These are phyloP conservation scores for Volvox reticuliferus DNA, from an alignment of 139 green algal genomes.

Conservation along the genomic window DNA sequence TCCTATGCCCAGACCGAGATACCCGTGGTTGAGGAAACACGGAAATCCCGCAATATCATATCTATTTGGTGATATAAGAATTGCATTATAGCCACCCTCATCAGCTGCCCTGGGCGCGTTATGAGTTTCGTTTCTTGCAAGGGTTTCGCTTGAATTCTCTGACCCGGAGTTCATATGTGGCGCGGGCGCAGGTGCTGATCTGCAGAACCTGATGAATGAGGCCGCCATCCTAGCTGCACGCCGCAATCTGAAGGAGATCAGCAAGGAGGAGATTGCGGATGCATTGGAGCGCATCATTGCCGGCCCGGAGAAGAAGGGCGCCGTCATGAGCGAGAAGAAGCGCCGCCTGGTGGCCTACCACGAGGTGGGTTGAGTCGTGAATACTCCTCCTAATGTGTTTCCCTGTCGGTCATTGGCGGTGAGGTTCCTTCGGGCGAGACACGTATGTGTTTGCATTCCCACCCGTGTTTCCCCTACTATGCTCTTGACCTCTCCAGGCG, in stretches of 20 bases:
- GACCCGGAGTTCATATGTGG: too few relatives aligned
- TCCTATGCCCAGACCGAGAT: too few relatives aligned
- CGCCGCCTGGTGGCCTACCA: constrained; percentile 98
- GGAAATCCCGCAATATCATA: too few relatives aligned
- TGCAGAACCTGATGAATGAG: constrained; percentile 99
- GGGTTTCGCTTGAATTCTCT: too few relatives aligned
- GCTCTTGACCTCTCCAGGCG: constrained; percentile 62
- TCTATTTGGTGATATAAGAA: too few relatives aligned
- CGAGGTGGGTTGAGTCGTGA: constrained; percentile 67
- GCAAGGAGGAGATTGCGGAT: constrained; percentile 99
- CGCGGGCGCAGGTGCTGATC: constrained; percentile 83
- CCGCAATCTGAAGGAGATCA: constrained; percentile 96
- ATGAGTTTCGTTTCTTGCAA: too few relatives aligned
- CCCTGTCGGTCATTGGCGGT: too few relatives aligned
- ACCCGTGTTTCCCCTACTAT: neutral
- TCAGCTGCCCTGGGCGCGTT: too few relatives aligned
- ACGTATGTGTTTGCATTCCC: neutral
- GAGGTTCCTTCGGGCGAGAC: too few relatives aligned
- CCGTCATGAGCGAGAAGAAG: constrained; percentile 97
- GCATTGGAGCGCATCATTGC: constrained; percentile 99
- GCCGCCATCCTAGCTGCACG: constrained; percentile 97
- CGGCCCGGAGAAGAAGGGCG: constrained; percentile 98
- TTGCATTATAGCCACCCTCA: too few relatives aligned
- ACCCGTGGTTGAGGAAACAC: too few relatives aligned
- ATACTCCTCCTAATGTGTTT: too few relatives aligned